Conservation (phyloP, 345 rosid genomes). For the Erysimum cheiranthoides region DNA sequence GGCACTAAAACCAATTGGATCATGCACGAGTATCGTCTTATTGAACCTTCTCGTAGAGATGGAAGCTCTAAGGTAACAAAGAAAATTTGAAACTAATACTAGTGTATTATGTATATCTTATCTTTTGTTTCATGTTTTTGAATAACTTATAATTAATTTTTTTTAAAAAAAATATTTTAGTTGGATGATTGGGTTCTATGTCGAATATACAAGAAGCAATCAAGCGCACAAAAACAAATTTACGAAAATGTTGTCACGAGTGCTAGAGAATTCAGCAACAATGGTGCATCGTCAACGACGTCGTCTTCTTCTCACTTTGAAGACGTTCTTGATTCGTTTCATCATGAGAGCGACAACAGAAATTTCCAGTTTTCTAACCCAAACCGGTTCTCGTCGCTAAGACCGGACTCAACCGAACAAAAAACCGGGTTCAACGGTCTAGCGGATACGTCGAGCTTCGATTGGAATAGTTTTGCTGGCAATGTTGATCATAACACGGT, state of each 20-base stretch:
- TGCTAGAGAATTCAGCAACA: slow-evolving; percentile 65
- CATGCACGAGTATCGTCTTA: slow-evolving; percentile 95
- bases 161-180: slow-evolving; percentile 55
- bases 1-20: slow-evolving; percentile 99
- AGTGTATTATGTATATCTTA: no score
- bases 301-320: slow-evolving; percentile 78
- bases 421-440: slow-evolving; percentile 48
- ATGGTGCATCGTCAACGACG: slow-evolving; percentile 51
- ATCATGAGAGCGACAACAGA: slow-evolving; percentile 56
- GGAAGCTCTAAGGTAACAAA: slow-evolving; percentile 71
- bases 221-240: slow-evolving; percentile 60
- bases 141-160: not conserved
- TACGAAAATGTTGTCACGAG: slow-evolving; percentile 39
- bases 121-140: not conserved
- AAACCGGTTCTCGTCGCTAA: slow-evolving; percentile 34
- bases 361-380: slow-evolving; percentile 40
- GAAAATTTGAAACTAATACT: not conserved
- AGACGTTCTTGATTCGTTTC: slow-evolving; percentile 57
- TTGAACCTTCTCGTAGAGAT: slow-evolving; percentile 53
- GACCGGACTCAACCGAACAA: slow-evolving; percentile 50
- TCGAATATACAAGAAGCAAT: slow-evolving; percentile 86
- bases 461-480: slow-evolving; percentile 51
- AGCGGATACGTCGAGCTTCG: slow-evolving; percentile 43
- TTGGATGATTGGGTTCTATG: slow-evolving; percentile 97
- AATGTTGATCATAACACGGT: slow-evolving; percentile 45